Evolutionary conservation across 768 basidiomycete species (phyloP).

Genomic region (Lentinula edodes): DNA sequence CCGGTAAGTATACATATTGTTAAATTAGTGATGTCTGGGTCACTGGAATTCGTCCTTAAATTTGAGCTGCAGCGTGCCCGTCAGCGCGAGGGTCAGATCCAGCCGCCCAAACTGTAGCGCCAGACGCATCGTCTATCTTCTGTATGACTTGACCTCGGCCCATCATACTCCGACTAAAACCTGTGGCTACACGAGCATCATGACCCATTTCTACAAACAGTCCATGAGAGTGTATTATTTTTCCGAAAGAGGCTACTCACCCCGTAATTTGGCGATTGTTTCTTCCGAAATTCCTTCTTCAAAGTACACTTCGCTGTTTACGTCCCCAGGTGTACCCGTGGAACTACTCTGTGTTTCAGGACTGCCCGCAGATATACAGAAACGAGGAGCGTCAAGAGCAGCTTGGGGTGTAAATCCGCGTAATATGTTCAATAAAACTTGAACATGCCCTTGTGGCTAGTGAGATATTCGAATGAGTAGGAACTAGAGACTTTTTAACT

Average conservation of each 20-base stretch:
- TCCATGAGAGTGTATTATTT: neutral
- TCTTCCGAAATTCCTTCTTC: conserved; percentile 73
- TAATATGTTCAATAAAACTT: conserved; percentile 87
- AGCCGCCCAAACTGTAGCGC: conserved; percentile 86
- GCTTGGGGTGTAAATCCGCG: conserved; percentile 85
- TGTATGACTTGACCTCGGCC: conserved; percentile 92
- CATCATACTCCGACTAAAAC: conserved; percentile 59
- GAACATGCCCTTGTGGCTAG: conserved; percentile 93
- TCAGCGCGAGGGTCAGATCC: conserved; percentile 88
- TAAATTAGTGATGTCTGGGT: neutral
- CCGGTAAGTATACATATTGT: neutral
- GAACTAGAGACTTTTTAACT: neutral
- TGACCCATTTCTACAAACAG: conserved; percentile 77
- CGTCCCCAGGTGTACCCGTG: conserved; percentile 51
- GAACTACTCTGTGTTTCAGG: conserved; percentile 51
- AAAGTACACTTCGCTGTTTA: conserved; percentile 82
- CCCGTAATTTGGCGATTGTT: conserved; percentile 61
- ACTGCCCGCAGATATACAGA: conserved; percentile 87
- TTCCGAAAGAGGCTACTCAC: conserved; percentile 30
- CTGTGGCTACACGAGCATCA: conserved; percentile 57
- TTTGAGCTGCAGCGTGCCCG: conserved; percentile 84
- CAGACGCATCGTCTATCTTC: conserved; percentile 58
- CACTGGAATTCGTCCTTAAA: conserved; percentile 31
- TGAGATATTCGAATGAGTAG: neutral
- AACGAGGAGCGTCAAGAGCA: conserved; percentile 90